phyloP scores from a whole-genome alignment of 2,329 filamentous ascomycete species.

The Monosporascus sp. region DNA sequence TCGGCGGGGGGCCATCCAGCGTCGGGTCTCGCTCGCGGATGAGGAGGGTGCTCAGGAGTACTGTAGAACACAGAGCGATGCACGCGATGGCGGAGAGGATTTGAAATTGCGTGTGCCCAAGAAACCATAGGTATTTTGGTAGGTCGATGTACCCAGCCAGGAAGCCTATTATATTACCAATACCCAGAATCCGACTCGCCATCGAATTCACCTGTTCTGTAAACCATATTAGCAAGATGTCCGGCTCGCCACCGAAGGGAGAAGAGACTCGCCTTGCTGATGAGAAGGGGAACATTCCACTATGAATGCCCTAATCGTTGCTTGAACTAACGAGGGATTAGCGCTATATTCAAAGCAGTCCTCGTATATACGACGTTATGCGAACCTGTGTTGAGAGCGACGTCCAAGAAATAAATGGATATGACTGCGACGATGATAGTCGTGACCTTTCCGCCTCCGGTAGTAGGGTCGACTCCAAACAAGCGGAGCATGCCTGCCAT shows the following conservation, averaged over 20 bases:
- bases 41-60: slow-evolving; percentile 62
- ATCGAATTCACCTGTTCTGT: slow-evolving; percentile 83
- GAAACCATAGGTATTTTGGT: slow-evolving; percentile 66
- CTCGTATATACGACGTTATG: slow-evolving; percentile 6
- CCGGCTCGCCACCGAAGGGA: too few species aligned
- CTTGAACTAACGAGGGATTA: slow-evolving; percentile 61
- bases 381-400: slow-evolving; percentile 86
- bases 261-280: slow-evolving; percentile 57
- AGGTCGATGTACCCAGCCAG: slow-evolving; percentile 81
- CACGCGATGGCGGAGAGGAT: slow-evolving; percentile 83
- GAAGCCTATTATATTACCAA: slow-evolving; percentile 89
- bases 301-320: slow-evolving; percentile 84
- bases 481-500: slow-evolving; percentile 62
- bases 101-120: slow-evolving; percentile 89
- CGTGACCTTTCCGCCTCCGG: slow-evolving; percentile 55
- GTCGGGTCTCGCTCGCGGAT: slow-evolving; percentile 79
- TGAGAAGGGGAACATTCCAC: slow-evolving; percentile 89
- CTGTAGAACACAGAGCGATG: slow-evolving; percentile 63
- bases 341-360: not conserved
- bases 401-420: slow-evolving; percentile 86
- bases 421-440: slow-evolving; percentile 77
- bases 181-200: slow-evolving; percentile 79
- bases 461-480: slow-evolving; percentile 66
- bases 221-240: slow-evolving; percentile 5
- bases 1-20: slow-evolving; percentile 57